A percentile compares a stretch with the other conserved stretches of the same genome.
phyloP scores from a whole-genome alignment of 208 protist species.

The Naegleria fowleri region DNA sequence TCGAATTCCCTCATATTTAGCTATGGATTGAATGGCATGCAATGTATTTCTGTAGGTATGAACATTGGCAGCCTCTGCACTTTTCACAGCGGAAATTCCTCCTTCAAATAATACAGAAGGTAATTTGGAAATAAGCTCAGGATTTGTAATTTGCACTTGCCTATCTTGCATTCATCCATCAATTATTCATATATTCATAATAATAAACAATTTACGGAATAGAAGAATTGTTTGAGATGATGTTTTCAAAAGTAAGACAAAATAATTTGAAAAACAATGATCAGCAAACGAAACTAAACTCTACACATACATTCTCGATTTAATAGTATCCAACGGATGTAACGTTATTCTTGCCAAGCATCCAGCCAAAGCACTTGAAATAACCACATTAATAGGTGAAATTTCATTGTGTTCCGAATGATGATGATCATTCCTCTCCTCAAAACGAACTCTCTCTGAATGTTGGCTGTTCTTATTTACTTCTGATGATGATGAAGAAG shows the following conservation, averaged over 20 bases:
- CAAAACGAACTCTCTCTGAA: not conserved
- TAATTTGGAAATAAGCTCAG: not conserved
- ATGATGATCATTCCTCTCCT: too few relatives aligned
- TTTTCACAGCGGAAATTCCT: not conserved
- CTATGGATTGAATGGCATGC: not conserved
- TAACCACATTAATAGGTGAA: not conserved
- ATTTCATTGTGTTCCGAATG: not conserved
- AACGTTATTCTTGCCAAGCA: not conserved
- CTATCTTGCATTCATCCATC: not conserved
- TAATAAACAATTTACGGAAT: too few relatives aligned
- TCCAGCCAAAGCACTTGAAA: constrained; percentile 5
- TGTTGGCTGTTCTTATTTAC: too few relatives aligned
- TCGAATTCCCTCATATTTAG: constrained; percentile 5
- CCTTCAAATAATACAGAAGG: not conserved
- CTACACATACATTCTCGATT: constrained; percentile 8
- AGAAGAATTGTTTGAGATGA: too few relatives aligned
- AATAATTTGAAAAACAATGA: too few relatives aligned
- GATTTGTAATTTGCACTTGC: constrained; percentile 18
- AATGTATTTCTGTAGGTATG: not conserved
- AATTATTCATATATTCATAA: too few relatives aligned
- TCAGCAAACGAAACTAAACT: too few relatives aligned
- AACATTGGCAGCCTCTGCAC: not conserved
- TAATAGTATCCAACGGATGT: constrained; percentile 24
- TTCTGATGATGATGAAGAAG: not conserved
- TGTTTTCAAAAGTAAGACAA: too few relatives aligned